These are phyloP conservation scores for Podila epigama DNA, from an alignment of 192 early-diverging fungal genomes.

Conservation along the genomic window DNA sequence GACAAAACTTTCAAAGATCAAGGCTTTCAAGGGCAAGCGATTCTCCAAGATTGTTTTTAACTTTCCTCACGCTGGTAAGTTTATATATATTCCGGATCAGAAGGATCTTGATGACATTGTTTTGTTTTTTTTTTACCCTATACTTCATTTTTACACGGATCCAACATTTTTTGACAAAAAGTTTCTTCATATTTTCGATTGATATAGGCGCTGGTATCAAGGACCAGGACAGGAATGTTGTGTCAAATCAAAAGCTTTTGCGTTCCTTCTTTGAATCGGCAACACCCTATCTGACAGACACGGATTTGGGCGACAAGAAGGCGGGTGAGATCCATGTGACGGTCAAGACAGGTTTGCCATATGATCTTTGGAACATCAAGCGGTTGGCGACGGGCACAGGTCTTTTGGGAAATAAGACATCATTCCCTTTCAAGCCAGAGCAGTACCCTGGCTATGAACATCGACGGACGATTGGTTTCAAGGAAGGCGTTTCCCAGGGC, in stretches of 20 bases:
- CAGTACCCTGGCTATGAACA: constrained; percentile 90
- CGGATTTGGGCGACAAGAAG: constrained; percentile 34
- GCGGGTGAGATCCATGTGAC: constrained; percentile 82
- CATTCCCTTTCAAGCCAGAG: constrained; percentile 68
- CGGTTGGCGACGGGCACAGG: constrained; percentile 74
- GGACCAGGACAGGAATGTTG: constrained; percentile 87
- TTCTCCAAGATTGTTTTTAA: constrained; percentile 94
- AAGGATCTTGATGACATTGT: not conserved
- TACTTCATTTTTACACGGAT: not conserved
- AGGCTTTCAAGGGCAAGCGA: constrained; percentile 59
- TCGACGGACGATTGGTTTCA: constrained; percentile 94
- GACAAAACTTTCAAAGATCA: constrained; percentile 66
- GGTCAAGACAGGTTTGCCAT: constrained; percentile 85
- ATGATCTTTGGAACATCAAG: constrained; percentile 88
- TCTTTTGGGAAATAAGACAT: constrained; percentile 58
- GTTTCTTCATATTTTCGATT: not conserved
- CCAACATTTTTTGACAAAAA: not conserved
- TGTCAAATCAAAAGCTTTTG: constrained; percentile 78
- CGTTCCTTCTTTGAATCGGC: constrained; percentile 69
- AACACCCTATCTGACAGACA: constrained; percentile 56
- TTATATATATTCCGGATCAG: not conserved
- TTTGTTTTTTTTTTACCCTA: not conserved
- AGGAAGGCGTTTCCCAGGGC: constrained; percentile 75
- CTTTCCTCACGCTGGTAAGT: constrained; percentile 90
- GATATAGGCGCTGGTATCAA: constrained; percentile 83